Percentiles rank a stretch among this genome's conserved stretches.
phyloP scores from a whole-genome alignment of 169 alveolate genomes.

The Amoebophrya sp. region DNA sequence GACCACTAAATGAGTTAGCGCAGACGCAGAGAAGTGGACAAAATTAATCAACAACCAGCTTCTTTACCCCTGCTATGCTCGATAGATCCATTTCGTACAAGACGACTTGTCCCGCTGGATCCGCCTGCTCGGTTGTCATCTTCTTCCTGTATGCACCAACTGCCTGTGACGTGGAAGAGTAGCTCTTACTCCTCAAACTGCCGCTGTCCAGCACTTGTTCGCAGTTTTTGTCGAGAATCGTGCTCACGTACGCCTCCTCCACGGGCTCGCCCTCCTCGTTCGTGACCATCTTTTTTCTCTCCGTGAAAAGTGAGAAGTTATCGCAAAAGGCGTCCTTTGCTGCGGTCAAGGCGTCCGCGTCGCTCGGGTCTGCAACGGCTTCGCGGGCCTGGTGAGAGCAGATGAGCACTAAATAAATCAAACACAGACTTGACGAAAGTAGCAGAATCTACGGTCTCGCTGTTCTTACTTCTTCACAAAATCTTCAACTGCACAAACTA shows the following conservation, averaged over 20 bases:
- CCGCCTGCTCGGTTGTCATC: not conserved
- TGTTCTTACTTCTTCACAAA: no score
- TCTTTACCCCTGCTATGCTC: not conserved
- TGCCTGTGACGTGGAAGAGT: not conserved
- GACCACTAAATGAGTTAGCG: no score
- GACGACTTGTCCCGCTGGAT: not conserved
- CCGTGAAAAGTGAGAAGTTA: not conserved
- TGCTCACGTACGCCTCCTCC: not conserved
- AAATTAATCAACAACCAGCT: no score
- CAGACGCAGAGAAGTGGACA: no score
- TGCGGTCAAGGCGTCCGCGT: not conserved
- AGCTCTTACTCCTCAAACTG: not conserved
- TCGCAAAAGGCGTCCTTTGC: not conserved
- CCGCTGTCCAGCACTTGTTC: not conserved
- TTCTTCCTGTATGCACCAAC: not conserved
- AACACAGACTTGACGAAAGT: no score
- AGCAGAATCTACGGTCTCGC: no score
- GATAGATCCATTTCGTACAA: not conserved
- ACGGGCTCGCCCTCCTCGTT: conserved; percentile 20
- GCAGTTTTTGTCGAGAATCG: not conserved
- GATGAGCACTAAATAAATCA: no score
- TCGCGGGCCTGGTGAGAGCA: not conserved
- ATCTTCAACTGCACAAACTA: no score
- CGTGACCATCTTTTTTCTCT: not conserved
- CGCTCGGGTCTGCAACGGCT: not conserved